Evolutionary conservation across 148 eudicot genomes (phyloP).

Genomic region (Diospyros lotus): DNA sequence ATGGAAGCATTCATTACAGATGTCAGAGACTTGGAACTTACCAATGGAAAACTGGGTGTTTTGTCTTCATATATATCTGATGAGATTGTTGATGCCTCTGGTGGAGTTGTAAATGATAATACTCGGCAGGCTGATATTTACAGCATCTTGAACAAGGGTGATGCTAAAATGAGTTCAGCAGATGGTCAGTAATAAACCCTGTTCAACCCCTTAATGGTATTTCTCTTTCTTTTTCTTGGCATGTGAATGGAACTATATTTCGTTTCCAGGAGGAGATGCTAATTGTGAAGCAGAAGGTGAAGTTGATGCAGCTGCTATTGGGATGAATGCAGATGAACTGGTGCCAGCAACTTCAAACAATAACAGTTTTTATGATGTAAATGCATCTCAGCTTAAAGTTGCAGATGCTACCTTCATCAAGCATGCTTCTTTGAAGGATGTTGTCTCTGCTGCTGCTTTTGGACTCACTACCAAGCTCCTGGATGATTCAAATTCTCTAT

Average conservation of each 20-base stretch:
- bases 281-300: conserved; percentile 26
- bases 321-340: conserved; percentile 24
- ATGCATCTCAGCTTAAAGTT: conserved; percentile 28
- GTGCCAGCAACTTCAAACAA: conserved; percentile 11
- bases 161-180: conserved; percentile 9
- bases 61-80: conserved; percentile 26
- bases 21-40: conserved; percentile 28
- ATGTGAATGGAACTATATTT: conserved; percentile 12
- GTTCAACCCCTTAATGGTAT: neutral
- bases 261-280: conserved; percentile 31
- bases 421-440: conserved; percentile 23
- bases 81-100: conserved; percentile 31
- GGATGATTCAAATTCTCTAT: conserved; percentile 47
- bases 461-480: conserved; percentile 36
- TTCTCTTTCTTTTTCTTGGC: neutral
- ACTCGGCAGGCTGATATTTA: conserved; percentile 31
- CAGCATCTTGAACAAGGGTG: conserved; percentile 11
- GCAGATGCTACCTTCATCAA: conserved; percentile 28
- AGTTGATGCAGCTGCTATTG: conserved; percentile 16
- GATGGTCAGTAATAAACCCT: conserved; percentile 21
- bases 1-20: conserved; percentile 19
- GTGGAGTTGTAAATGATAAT: conserved; percentile 21
- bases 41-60: conserved; percentile 28
- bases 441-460: conserved; percentile 24
- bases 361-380: conserved; percentile 12